Evolutionary conservation across 441 rosid genomes (phyloP).

Genomic region (Flueggea neowawraea): DNA sequence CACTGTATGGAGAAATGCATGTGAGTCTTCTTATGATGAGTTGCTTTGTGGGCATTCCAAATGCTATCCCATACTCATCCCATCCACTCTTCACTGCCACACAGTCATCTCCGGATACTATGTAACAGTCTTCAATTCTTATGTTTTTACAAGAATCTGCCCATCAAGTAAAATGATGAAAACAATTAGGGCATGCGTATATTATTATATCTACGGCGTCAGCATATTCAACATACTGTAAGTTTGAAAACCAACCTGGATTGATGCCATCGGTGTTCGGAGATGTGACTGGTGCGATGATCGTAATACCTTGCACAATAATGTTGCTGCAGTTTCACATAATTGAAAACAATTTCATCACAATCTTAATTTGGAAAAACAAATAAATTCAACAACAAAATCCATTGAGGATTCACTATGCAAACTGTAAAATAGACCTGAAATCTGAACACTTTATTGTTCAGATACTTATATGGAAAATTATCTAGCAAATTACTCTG

Average conservation of each 20-base stretch:
- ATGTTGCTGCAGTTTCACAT: slow-evolving; percentile 33
- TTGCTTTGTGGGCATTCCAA: slow-evolving; percentile 59
- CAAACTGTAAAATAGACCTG: no score
- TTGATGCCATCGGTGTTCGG: slow-evolving; percentile 86
- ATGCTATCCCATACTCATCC: slow-evolving; percentile 71
- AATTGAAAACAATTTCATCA: no score
- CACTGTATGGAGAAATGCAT: slow-evolving; percentile 80
- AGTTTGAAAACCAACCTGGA: slow-evolving; percentile 47
- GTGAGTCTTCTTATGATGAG: slow-evolving; percentile 60
- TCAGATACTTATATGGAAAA: no score
- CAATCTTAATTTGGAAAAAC: no score
- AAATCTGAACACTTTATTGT: no score
- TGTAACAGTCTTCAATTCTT: slow-evolving; percentile 61
- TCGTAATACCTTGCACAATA: slow-evolving; percentile 49
- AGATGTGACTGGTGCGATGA: slow-evolving; percentile 58
- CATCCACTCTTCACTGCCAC: slow-evolving; percentile 87
- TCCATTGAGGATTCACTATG: neutral
- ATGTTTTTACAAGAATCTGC: slow-evolving; percentile 77
- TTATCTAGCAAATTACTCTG: no score
- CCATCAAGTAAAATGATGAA: neutral
- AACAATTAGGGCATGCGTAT: neutral
- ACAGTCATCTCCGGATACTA: slow-evolving; percentile 86
- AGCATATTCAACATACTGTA: no score
- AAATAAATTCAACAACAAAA: neutral
- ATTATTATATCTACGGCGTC: no score